Percentiles rank a stretch among this genome's conserved stretches.
These are phyloP conservation scores for Termitomyces sp. DNA, from an alignment of 768 basidiomycete species.

Conservation along the genomic window DNA sequence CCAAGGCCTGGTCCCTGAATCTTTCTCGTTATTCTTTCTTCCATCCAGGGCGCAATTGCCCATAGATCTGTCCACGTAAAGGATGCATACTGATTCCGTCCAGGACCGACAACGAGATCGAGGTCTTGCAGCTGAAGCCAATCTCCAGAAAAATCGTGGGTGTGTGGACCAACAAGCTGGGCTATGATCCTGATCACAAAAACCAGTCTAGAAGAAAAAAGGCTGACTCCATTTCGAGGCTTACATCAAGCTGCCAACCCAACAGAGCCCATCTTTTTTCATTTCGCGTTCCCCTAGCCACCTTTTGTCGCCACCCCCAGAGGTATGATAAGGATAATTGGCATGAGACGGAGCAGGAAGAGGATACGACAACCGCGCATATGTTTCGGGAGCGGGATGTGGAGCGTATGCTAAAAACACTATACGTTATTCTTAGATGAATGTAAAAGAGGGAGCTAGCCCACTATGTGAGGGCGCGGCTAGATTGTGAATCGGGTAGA, in stretches of 20 bases:
- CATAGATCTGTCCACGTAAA: slow-evolving; percentile 65
- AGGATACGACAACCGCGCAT: slow-evolving; percentile 47
- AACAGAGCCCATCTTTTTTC: slow-evolving; percentile 57
- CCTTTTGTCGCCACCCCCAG: slow-evolving; percentile 61
- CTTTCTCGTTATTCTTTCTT: slow-evolving; percentile 53
- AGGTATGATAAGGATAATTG: slow-evolving; percentile 71
- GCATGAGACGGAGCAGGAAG: slow-evolving; percentile 47
- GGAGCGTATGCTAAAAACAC: slow-evolving; percentile 24
- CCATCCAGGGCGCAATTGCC: slow-evolving; percentile 77
- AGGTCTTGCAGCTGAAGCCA: slow-evolving; percentile 36
- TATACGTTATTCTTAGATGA: slow-evolving; percentile 5
- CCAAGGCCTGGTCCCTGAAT: slow-evolving; percentile 74
- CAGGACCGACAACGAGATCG: slow-evolving; percentile 40
- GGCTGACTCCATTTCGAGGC: background rate
- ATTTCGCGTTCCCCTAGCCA: slow-evolving; percentile 48
- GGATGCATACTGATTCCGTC: slow-evolving; percentile 59
- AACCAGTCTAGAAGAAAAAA: background rate
- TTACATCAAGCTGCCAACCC: slow-evolving; percentile 68
- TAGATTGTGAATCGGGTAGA: slow-evolving; percentile 31
- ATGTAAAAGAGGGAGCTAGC: slow-evolving; percentile 8
- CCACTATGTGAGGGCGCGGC: slow-evolving; percentile 25
- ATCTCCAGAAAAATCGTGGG: slow-evolving; percentile 28
- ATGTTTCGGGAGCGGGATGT: slow-evolving; percentile 24
- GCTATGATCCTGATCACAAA: slow-evolving; percentile 46
- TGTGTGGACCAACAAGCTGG: slow-evolving; percentile 46